Evolutionary conservation across 192 early-diverging fungal species (phyloP), one percentile per base, ranked within the genome.

Genomic region (Paraglomus occultum): DNA sequence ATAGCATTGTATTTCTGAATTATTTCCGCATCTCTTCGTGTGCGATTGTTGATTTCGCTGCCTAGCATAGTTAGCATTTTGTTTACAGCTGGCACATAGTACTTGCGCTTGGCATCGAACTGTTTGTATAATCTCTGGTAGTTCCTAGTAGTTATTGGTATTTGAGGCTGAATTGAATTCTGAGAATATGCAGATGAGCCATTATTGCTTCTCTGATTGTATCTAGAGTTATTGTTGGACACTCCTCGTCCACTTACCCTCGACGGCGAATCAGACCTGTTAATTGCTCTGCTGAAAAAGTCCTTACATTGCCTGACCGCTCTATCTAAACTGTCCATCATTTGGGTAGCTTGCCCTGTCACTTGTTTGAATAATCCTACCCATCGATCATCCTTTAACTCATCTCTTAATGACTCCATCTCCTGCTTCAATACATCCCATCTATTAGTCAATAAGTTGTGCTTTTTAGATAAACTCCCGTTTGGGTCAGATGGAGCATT

Each of bases 301-400:
- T 75, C 77, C 14, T 80, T 73, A 53, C 85, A 86, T 50, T 86
- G 83, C 15, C 54, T 49, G n/a, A 84, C 77, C 6, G 80, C 80
- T 9, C 82, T 75, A 50, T 86, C 85, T 48, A 86, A 73, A 7
- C 76, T 76, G 45, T 84, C 83, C 73, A 86, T 84, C 83, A 86
- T 84, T 11, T 65, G 74, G 65, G 78, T 79, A n/a, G 81, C 82
- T 55, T 86, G 82, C 59, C 81, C 75, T 8, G 83, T 71, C 7
- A 83, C 81, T 49, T 81, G 80, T 48, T 77, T 76, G 72, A 86
- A 86, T 15, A 83, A 79, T 12, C 71, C 68, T 14, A 84, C 70
- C 85, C 85, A 86, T 66, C 71, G 72, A 39, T 86, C 85, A 67
- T 86, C 85, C 55, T 86, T 86, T 11, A 82, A 70, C 20, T 86